Conservation (phyloP, 345 rosid species). For the Gossypium anomalum region DNA sequence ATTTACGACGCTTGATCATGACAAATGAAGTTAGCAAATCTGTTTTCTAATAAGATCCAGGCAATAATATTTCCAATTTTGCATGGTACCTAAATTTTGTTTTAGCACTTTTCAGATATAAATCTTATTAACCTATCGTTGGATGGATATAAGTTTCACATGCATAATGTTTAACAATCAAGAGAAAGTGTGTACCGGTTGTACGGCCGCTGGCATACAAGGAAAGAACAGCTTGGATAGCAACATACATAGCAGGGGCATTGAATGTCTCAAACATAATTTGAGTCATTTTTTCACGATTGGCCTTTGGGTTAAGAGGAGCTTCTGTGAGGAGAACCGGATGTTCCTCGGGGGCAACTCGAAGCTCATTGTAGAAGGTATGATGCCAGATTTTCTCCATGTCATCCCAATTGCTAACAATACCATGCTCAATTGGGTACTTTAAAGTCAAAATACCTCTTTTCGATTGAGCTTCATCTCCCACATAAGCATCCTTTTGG, state of each 20-base stretch:
- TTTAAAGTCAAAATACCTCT: slow-evolving; percentile 75
- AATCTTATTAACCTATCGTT: not conserved
- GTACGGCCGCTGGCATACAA: slow-evolving; percentile 78
- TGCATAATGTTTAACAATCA: not conserved
- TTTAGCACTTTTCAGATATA: not conserved
- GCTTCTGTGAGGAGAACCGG: slow-evolving; percentile 76
- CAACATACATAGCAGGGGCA: slow-evolving; percentile 88
- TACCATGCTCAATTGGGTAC: slow-evolving; percentile 89
- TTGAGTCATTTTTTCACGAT: slow-evolving; percentile 90
- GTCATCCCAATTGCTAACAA: slow-evolving; percentile 95
- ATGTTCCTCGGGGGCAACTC: slow-evolving; percentile 75
- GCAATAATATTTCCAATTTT: not conserved
- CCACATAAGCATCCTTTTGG: slow-evolving; percentile 84
- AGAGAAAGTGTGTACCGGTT: slow-evolving; percentile 41
- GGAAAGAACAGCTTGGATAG: slow-evolving; percentile 85
- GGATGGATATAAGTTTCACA: not conserved
- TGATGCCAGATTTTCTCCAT: slow-evolving; percentile 99
- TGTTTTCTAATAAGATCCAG: not conserved
- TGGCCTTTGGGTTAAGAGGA: slow-evolving; percentile 75
- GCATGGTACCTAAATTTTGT: not conserved
- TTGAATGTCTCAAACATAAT: slow-evolving; percentile 95
- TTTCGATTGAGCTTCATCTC: slow-evolving; percentile 80
- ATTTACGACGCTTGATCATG: slow-evolving; percentile 2
- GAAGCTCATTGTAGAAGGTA: slow-evolving; percentile 86
- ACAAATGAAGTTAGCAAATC: not conserved